Evolutionary conservation across 768 basidiomycete species (phyloP).

Genomic region (Hemileccinum impolitum): DNA sequence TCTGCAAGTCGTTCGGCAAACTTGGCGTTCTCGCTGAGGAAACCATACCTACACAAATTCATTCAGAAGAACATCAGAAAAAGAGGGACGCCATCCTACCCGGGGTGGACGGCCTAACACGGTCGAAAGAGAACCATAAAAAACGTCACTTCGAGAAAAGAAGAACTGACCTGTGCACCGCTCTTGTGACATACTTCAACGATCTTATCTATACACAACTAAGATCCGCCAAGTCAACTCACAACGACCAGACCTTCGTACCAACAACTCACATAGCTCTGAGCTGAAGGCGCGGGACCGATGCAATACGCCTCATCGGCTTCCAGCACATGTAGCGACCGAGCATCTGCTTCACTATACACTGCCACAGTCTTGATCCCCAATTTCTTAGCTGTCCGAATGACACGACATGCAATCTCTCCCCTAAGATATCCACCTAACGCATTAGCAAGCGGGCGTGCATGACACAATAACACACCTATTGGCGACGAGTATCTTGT

Average conservation of each 20-base stretch:
- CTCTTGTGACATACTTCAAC: constrained; percentile 76
- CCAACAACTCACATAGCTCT: constrained; percentile 73
- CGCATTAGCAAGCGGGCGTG: neutral
- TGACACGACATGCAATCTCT: constrained; percentile 94
- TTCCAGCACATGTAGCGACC: constrained; percentile 79
- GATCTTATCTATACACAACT: constrained; percentile 88
- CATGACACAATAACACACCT: constrained; percentile 37
- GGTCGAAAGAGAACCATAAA: neutral
- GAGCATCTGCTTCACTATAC: constrained; percentile 81
- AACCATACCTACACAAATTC: constrained; percentile 62
- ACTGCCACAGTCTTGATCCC: constrained; percentile 92
- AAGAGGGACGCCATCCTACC: constrained; percentile 41
- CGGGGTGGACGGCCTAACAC: constrained; percentile 86
- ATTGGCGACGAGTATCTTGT: constrained; percentile 92
- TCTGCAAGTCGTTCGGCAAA: constrained; percentile 75
- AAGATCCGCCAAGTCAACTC: constrained; percentile 2
- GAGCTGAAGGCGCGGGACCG: constrained; percentile 83
- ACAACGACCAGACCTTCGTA: neutral
- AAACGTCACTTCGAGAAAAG: neutral
- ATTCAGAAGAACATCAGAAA: neutral
- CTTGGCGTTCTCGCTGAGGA: constrained; percentile 85
- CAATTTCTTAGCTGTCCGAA: constrained; percentile 81
- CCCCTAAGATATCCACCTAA: constrained; percentile 49
- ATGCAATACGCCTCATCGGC: constrained; percentile 93
- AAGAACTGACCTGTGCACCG: constrained; percentile 70